These are phyloP conservation scores for Herpetomonas muscarum DNA, from an alignment of 208 protist species.

Conservation along the genomic window DNA sequence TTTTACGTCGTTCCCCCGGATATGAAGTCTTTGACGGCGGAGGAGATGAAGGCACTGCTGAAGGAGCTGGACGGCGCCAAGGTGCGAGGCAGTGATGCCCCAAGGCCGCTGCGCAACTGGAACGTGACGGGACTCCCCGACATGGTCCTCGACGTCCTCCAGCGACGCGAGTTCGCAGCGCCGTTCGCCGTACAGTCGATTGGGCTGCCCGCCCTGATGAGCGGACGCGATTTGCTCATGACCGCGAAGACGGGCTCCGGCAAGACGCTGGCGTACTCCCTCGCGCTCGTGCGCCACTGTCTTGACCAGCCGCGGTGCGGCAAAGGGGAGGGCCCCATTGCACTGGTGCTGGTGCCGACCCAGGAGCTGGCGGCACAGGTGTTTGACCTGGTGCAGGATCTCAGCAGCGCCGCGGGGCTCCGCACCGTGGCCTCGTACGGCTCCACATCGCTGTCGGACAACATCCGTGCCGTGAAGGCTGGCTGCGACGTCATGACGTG, in stretches of 20 bases:
- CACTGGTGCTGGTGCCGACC: slow-evolving; percentile 91
- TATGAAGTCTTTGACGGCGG: slow-evolving; percentile 45
- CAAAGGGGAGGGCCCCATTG: slow-evolving; percentile 84
- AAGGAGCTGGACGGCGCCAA: slow-evolving; percentile 82
- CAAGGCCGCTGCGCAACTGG: slow-evolving; percentile 79
- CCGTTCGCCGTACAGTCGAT: slow-evolving; percentile 89
- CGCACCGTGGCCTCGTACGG: slow-evolving; percentile 74
- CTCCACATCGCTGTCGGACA: slow-evolving; percentile 62
- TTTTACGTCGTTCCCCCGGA: slow-evolving; percentile 84
- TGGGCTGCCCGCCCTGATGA: slow-evolving; percentile 77
- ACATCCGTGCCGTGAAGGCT: slow-evolving; percentile 57
- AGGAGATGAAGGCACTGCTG: slow-evolving; percentile 55
- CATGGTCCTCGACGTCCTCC: slow-evolving; percentile 53
- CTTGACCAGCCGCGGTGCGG: slow-evolving; percentile 72
- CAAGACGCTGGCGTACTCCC: slow-evolving; percentile 92
- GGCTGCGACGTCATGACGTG: slow-evolving; percentile 81
- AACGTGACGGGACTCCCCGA: slow-evolving; percentile 75
- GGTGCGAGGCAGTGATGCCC: slow-evolving; percentile 39
- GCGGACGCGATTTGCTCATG: slow-evolving; percentile 85
- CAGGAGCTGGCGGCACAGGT: slow-evolving; percentile 93
- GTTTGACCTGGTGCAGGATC: slow-evolving; percentile 53
- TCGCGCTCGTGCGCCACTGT: slow-evolving; percentile 90
- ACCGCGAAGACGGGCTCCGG: slow-evolving; percentile 93
- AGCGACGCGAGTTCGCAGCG: slow-evolving; percentile 36
- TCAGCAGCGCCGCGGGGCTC: slow-evolving; percentile 51